A percentile compares a stretch with the other conserved stretches of the same genome.
These are phyloP conservation scores for Dothiorella sarmentorum DNA, from an alignment of 2,329 filamentous ascomycete species.

Conservation along the genomic window DNA sequence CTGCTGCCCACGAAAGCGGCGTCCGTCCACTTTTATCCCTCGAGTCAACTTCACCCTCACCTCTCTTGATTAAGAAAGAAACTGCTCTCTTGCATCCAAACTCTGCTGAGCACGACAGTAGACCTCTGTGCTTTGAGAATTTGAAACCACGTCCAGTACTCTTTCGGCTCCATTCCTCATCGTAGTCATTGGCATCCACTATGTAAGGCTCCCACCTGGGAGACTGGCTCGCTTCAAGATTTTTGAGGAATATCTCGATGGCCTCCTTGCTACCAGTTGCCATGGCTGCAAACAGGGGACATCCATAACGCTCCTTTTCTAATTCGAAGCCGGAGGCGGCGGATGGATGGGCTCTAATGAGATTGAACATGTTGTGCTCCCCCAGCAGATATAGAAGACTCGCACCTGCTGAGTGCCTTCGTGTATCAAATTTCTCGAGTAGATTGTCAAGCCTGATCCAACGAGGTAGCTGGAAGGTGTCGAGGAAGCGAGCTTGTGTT, in stretches of 20 bases:
- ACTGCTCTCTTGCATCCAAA: neutral
- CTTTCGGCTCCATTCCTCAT: neutral
- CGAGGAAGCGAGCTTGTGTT: slow-evolving; percentile 22
- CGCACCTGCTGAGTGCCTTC: slow-evolving; percentile 20
- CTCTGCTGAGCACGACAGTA: neutral
- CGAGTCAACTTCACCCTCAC: neutral
- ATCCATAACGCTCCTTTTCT: slow-evolving; percentile 31
- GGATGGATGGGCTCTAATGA: slow-evolving; percentile 30
- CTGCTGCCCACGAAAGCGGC: neutral
- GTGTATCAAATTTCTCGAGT: slow-evolving; percentile 28
- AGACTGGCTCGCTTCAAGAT: neutral
- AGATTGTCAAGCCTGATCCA: slow-evolving; percentile 36
- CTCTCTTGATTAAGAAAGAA: neutral
- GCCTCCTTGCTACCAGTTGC: slow-evolving; percentile 30
- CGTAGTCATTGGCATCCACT: neutral
- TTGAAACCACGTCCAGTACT: neutral
- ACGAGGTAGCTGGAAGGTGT: slow-evolving; percentile 25
- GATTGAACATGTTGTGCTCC: slow-evolving; percentile 25
- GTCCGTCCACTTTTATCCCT: neutral
- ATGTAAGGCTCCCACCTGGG: neutral
- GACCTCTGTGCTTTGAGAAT: neutral
- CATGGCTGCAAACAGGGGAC: slow-evolving; percentile 37
- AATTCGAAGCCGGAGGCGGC: slow-evolving; percentile 23
- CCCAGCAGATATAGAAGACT: slow-evolving; percentile 25
- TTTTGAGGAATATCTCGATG: slow-evolving; percentile 15